Evolutionary conservation across 208 protist species (phyloP), one percentile per base, ranked within the genome.

Genomic region (Kentomonas sorsogonicus): DNA sequence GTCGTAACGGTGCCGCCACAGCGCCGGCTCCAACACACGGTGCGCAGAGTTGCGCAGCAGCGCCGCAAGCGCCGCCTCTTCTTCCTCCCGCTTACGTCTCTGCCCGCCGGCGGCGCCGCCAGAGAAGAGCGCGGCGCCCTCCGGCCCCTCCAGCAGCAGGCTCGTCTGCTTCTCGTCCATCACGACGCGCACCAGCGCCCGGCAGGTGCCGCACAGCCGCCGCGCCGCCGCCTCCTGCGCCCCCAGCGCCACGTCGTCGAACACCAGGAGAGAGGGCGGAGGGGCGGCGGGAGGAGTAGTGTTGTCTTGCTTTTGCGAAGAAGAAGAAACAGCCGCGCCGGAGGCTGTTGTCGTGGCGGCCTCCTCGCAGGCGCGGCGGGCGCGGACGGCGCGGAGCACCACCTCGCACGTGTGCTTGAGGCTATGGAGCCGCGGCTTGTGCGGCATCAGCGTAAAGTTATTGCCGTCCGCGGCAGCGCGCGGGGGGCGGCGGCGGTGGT

Each of bases 401-500:
- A 68, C 16, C 31, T 85, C 78, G 50, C 75, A 87, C 53, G 83
- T 50, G 13, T 53, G 27, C 56, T 88, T 87, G n/a, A 94, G 52
- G 16, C 69, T 39, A 74, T 94, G 87, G 36, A 94, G 53, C 2
- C 87, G 80, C 9, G 83, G 69, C 54, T 90, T 94, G 25, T 94
- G 83, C 20, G 78, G 74, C 29, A 94, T 61, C 52, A 94, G 56
- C 18, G 73, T 69, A 29, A 72, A 87, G 16, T 2, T 53, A 15
- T 52, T 34, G 18, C 44, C 36, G 29, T 25, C 30, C 30, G 3
- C 13, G 38, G 63, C 18, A 22, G 58, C 1, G 44, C 54, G 18
- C 36, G 36, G 4, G 11, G 6, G 5, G 18, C 33, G 7, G 16
- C 22, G 9, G 16, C 33, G 39, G 20, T 58, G 31, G 27, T 30